Conservation (phyloP, 768 basidiomycete genomes). For the Psilocybe cyanescens region DNA sequence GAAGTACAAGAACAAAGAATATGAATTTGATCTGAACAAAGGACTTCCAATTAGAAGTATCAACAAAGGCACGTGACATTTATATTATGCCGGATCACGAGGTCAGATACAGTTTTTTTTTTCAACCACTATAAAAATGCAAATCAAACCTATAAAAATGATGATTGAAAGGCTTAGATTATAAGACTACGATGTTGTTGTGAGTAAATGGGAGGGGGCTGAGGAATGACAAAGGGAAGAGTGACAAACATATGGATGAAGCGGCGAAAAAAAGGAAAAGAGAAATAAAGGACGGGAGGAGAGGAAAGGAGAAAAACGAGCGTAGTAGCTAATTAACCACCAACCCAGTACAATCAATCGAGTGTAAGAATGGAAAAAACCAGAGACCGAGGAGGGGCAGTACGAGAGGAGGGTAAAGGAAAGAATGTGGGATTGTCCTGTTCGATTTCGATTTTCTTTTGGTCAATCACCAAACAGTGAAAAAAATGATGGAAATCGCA, state of each 20-base stretch:
- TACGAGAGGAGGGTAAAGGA: background rate
- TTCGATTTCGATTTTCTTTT: background rate
- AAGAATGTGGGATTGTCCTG: background rate
- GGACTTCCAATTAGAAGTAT: too few species aligned
- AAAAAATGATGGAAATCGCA: background rate
- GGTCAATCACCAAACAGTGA: background rate
- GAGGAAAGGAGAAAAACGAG: background rate
- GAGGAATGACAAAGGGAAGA: background rate
- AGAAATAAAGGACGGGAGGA: background rate
- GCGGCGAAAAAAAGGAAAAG: background rate
- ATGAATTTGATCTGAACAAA: too few species aligned
- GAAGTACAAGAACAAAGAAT: too few species aligned
- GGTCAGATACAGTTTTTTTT: too few species aligned
- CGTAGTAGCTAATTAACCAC: background rate
- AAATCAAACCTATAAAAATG: background rate
- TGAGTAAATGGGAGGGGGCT: slow-evolving; percentile 12
- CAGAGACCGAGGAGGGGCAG: too few species aligned
- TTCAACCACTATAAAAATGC: too few species aligned
- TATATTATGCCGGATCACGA: too few species aligned
- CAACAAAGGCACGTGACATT: too few species aligned
- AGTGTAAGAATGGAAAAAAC: background rate
- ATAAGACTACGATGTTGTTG: slow-evolving; percentile 17
- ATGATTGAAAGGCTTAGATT: slow-evolving; percentile 12
- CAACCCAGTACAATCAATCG: background rate
- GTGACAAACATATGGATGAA: background rate